Evolutionary conservation across 75 land plant genomes (phyloP), one percentile per base, ranked within the genome.

Genomic region (Sequoiadendron giganteum): DNA sequence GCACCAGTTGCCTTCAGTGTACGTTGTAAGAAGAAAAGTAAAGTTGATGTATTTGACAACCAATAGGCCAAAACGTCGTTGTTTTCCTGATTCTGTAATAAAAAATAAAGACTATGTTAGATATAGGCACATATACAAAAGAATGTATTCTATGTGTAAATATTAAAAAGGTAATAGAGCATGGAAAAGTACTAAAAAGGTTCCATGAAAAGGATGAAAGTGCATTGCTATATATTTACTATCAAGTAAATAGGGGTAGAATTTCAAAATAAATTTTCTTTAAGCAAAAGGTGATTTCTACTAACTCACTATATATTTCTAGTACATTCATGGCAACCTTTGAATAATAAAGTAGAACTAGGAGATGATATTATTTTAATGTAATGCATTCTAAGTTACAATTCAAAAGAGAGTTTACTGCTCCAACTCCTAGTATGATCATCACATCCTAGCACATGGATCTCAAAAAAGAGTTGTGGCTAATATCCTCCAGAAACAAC

Each of bases 1-100:
- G 99, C 95, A 65, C 99, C 97, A 89, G 95, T 95, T 87, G 99
- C 99, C 91, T 96, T 98, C 1, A 98, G 90, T 21, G 97, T 96
- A 21, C 97, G 97, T 87, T 98, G 99, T 25, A 98, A 94, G 19
- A 96, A 93, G 85, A 98, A 88, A 40, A 98, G 89, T 54, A 98
- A 86, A 48, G 97, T 96, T 30, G 99, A 96, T 25, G 99, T 90
- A 90, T 98, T 98, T 58, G 99, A 97, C 88, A 98, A 90, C 99
- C 99, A 98, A 86, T 98, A 98, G 18, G 99, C 97, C 84, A 98
- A 91, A 32, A 94, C 89, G 55, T 97, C 99, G 91, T 97, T 98
- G 91, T 96, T 98, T 61, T 97, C 99, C 86, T 96, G 99, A 70
- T 93, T 94, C 95, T 98, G 93, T 56, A 90, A 86, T 85, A 78